phyloP scores from a whole-genome alignment of 257 asterid genomes.

The Ilex aquifolium region DNA sequence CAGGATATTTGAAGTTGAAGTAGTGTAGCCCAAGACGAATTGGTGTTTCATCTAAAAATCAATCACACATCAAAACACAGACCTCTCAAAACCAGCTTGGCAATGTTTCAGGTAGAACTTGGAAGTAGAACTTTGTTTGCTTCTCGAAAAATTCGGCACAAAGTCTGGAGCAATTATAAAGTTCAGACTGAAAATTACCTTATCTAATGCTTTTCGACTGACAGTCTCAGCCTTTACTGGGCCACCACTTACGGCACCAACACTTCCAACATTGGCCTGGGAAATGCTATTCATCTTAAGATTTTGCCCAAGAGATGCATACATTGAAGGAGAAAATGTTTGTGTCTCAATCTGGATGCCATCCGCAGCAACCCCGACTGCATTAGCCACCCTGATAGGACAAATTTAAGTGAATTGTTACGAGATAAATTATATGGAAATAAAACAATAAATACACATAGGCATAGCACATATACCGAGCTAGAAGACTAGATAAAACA shows the following conservation, averaged over 20 bases:
- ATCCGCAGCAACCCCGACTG: constrained; percentile 14
- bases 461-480: background rate
- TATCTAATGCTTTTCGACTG: constrained; percentile 89
- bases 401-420: constrained; percentile 1
- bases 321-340: constrained; percentile 22
- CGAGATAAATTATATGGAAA: background rate
- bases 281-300: constrained; percentile 31
- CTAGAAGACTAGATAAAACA: background rate
- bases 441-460: background rate
- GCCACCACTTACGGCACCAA: constrained; percentile 26
- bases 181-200: constrained; percentile 41
- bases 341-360: constrained; percentile 30
- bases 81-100: too few relatives aligned
- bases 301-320: constrained; percentile 33
- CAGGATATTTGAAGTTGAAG: constrained; percentile 1
- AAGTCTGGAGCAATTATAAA: constrained; percentile 4
- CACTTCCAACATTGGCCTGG: constrained; percentile 28
- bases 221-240: constrained; percentile 60
- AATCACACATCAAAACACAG: too few relatives aligned
- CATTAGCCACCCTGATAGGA: constrained; percentile 41
- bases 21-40: background rate
- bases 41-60: too few relatives aligned
- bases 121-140: too few relatives aligned
- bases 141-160: too few relatives aligned
- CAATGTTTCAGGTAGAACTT: too few relatives aligned